phyloP scores from a whole-genome alignment of 176 grass and related monocot species.

The Carex littledalei region DNA sequence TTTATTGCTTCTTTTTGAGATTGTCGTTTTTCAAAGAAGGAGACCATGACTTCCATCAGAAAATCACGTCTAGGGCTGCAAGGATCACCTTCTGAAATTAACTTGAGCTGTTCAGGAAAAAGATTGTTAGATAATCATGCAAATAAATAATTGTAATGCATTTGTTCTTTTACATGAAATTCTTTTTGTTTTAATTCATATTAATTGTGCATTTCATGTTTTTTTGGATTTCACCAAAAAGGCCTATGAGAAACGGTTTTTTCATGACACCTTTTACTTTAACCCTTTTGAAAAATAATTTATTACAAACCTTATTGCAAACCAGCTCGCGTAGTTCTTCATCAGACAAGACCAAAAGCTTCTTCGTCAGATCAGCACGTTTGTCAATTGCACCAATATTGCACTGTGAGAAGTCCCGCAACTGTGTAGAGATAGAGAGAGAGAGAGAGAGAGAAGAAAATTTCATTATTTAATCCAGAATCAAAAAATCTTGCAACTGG shows the following conservation, averaged over 20 bases:
- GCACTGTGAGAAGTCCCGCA: conserved; percentile 70
- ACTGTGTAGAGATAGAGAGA: conserved; percentile 37
- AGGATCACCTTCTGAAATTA: conserved; percentile 79
- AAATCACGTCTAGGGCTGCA: conserved; percentile 78
- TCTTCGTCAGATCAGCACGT: conserved; percentile 82
- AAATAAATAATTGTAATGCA: not conserved
- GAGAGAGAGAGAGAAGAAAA: conserved; percentile 10
- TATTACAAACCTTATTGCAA: conserved; percentile 74
- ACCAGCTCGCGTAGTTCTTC: conserved; percentile 68
- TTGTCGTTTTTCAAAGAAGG: conserved; percentile 90
- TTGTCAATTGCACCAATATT: conserved; percentile 96
- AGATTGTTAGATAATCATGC: conserved; percentile 31
- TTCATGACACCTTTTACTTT: not conserved
- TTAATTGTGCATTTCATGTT: not conserved
- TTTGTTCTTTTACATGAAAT: not conserved
- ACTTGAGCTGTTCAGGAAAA: conserved; percentile 71
- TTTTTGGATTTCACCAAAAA: not conserved
- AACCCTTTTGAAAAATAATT: not conserved
- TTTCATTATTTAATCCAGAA: conserved; percentile 22
- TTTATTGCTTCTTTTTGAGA: conserved; percentile 99
- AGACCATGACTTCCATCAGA: conserved; percentile 83
- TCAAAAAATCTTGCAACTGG: not conserved
- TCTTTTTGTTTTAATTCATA: not conserved
- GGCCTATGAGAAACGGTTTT: not conserved
- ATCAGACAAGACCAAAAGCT: conserved; percentile 76